These are phyloP conservation scores for Diutina neorugosa DNA, from an alignment of 1,139 yeast genomes.

Conservation along the genomic window DNA sequence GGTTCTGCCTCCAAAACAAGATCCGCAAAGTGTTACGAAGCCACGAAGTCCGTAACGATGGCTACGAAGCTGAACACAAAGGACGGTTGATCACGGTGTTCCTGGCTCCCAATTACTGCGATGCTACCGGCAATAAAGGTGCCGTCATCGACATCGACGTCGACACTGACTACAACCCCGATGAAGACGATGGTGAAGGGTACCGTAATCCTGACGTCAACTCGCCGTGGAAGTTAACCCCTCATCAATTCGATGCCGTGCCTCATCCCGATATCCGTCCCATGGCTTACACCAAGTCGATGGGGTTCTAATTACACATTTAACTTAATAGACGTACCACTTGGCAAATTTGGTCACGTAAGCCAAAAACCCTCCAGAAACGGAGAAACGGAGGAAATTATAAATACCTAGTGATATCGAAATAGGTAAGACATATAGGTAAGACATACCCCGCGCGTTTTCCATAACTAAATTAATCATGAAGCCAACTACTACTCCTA, in stretches of 20 bases:
- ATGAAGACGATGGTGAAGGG: constrained; percentile 33
- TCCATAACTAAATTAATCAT: background rate
- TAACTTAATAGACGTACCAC: background rate
- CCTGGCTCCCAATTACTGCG: constrained; percentile 97
- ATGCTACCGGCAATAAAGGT: constrained; percentile 79
- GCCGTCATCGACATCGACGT: constrained; percentile 63
- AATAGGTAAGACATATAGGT: background rate
- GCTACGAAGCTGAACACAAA: constrained; percentile 79
- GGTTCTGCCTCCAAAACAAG: constrained; percentile 61
- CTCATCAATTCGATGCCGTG: constrained; percentile 61
- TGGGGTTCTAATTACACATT: constrained; percentile 22
- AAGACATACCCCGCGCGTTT: background rate
- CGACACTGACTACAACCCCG: constrained; percentile 19
- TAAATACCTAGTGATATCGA: too few relatives aligned
- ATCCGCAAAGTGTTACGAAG: constrained; percentile 79
- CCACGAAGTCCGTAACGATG: constrained; percentile 90
- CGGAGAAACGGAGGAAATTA: too few relatives aligned
- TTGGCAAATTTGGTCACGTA: too few relatives aligned
- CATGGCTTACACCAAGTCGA: constrained; percentile 83
- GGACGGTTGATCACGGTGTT: constrained; percentile 84
- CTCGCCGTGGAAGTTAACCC: constrained; percentile 39
- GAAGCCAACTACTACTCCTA: background rate
- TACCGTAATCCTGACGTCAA: constrained; percentile 36
- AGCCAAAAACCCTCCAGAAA: too few relatives aligned
- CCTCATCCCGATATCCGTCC: constrained; percentile 89